Base-by-base conservation (phyloP, 2,329 filamentous ascomycete species). In the Aspergillus vadensis region DNA sequence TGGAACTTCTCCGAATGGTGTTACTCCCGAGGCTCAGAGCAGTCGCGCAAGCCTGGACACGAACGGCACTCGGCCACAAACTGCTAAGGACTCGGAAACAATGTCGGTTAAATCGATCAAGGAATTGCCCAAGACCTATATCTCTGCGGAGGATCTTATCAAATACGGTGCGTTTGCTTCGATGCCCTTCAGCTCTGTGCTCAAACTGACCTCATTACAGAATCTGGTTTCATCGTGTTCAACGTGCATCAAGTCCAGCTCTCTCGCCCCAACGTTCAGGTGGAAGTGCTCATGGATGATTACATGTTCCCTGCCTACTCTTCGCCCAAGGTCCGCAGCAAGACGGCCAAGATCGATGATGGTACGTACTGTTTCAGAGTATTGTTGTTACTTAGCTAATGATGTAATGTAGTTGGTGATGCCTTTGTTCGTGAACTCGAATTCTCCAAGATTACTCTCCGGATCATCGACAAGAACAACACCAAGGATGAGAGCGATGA, bases 341-440 rank as follows among this genome's bases (percentile, higher is more conserved):
- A 83, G 68, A 80, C 83, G 10, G 85, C 88, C 72, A 90, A 86
- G 55, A 92, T 98, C 76, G 91, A 95, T 68, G 95, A 99, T 77
- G 92, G 85, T 81, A 74, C 65, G 80, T 72, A 44, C 50, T 27
- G 3, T 5, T 59, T 7, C 9, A 48, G n/a, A 7, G n/a, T 15
- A n/a, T 32, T 8, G 6, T 8, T 7, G 2, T 36, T 15, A 9
- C 7, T 17, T 7, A 27, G 27, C 17, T 50, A 39, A 57, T 64
- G 69, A 63, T 79, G 58, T 15, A 4, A 9, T 58, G 14, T 64
- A 85, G 82, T 93, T 71, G 93, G 94, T 52, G 95, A 99, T 77
- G 95, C 92, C 57, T 92, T 99, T 77, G 91, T 99, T 62, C 91
- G 95, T 63, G 95, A 99, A 76, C 84, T 99, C n/a, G 96, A 99